Conservation (phyloP, 257 asterid genomes). For the Solanum microdontum region DNA sequence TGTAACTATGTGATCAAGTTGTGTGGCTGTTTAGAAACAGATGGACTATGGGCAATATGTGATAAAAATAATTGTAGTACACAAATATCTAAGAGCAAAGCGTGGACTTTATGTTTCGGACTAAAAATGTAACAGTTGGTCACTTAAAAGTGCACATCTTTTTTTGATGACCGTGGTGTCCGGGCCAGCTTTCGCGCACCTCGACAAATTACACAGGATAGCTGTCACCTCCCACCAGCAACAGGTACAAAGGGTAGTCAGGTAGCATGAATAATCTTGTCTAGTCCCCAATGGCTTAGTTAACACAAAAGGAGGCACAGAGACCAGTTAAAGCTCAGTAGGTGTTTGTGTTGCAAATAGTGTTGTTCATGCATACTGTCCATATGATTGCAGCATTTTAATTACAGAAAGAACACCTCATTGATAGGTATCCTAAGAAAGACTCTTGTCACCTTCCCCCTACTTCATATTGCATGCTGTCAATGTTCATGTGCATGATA, state of each 20-base stretch:
- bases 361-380: not conserved
- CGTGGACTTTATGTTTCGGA: not conserved
- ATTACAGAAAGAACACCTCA: not conserved
- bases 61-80: not conserved
- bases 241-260: not conserved
- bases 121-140: not conserved
- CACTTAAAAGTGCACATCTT: not conserved
- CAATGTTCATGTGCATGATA: not conserved
- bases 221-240: not conserved
- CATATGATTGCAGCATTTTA: not conserved
- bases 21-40: not conserved
- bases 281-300: not conserved
- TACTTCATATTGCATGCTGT: not conserved
- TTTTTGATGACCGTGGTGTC: not conserved
- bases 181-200: not conserved
- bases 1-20: not conserved
- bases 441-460: not conserved
- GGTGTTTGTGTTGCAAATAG: not conserved
- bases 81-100: not conserved
- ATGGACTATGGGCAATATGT: not conserved
- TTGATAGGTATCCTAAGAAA: not conserved
- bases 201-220: not conserved
- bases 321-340: not conserved
- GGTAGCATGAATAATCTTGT: not conserved
- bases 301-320: not conserved